Evolutionary conservation across 176 grass and related monocot genomes (phyloP).

Genomic region (Phoenix roebelenii): DNA sequence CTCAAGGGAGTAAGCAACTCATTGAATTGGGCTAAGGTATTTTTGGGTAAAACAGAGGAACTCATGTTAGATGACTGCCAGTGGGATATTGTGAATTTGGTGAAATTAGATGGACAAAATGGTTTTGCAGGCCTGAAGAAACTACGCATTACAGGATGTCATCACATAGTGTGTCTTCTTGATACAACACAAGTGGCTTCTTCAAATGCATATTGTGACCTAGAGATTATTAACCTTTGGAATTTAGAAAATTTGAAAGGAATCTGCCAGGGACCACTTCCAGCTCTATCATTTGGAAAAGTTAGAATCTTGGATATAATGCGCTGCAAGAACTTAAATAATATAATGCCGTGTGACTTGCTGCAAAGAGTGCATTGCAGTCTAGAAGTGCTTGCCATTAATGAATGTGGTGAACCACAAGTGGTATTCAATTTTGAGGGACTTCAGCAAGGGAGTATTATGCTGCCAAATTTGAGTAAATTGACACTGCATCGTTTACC

Average conservation of each 20-base stretch:
- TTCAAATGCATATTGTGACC: constrained; percentile 2
- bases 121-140: constrained; percentile 17
- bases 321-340: constrained; percentile 1
- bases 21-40: constrained; percentile 2
- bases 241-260: constrained; percentile 7
- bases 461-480: constrained; percentile 1
- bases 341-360: constrained; percentile 11
- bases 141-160: constrained; percentile 7
- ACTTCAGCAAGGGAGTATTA: neutral
- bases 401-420: neutral
- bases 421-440: constrained; percentile 8
- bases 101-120: neutral
- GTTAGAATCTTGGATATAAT: constrained; percentile 5
- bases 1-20: constrained; percentile 1
- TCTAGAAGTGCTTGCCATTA: neutral
- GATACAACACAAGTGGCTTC: neutral
- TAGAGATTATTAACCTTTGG: constrained; percentile 12
- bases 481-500: neutral
- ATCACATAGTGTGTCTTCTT: constrained; percentile 9
- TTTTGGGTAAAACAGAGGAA: constrained; percentile 6
- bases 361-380: constrained; percentile 13
- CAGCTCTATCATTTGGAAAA: constrained; percentile 4
- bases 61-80: constrained; percentile 9
- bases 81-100: neutral
- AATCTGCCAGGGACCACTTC: constrained; percentile 4